Percentiles rank a stretch among this genome's conserved stretches.
Conservation (phyloP, 441 rosid species). For the Pelargonium citronellum region DNA sequence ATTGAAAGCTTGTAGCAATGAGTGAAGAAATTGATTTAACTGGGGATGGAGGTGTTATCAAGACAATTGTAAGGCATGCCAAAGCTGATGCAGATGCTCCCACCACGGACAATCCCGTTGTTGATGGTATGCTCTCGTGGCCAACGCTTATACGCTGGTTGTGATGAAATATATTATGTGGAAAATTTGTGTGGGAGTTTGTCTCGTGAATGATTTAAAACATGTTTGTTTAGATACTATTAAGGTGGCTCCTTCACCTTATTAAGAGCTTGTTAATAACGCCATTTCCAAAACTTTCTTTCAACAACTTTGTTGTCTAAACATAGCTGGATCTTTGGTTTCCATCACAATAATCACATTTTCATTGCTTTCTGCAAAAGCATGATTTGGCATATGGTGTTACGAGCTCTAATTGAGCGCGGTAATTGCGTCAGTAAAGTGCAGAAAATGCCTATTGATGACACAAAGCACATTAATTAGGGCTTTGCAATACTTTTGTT, state of each 20-base stretch:
- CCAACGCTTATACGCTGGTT: neutral
- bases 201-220: neutral
- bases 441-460: neutral
- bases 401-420: neutral
- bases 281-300: too few relatives aligned
- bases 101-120: conserved; percentile 78
- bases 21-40: conserved; percentile 56
- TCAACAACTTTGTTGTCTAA: too few relatives aligned
- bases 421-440: neutral
- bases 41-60: conserved; percentile 85
- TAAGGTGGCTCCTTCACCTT: neutral
- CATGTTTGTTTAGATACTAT: neutral
- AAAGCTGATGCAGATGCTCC: conserved; percentile 60
- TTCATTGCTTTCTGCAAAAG: too few relatives aligned
- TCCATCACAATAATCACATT: too few relatives aligned
- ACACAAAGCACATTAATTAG: neutral
- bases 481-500: neutral
- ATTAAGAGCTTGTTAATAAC: neutral
- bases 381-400: too few relatives aligned
- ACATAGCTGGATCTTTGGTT: too few relatives aligned
- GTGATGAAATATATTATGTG: neutral
- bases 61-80: conserved; percentile 54
- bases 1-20: conserved; percentile 38
- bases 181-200: neutral
- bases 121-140: conserved; percentile 50